Evolutionary conservation across 164 flowering plant genomes (phyloP), one percentile per base, ranked within the genome.

Genomic region (Magnolia changhungtana): DNA sequence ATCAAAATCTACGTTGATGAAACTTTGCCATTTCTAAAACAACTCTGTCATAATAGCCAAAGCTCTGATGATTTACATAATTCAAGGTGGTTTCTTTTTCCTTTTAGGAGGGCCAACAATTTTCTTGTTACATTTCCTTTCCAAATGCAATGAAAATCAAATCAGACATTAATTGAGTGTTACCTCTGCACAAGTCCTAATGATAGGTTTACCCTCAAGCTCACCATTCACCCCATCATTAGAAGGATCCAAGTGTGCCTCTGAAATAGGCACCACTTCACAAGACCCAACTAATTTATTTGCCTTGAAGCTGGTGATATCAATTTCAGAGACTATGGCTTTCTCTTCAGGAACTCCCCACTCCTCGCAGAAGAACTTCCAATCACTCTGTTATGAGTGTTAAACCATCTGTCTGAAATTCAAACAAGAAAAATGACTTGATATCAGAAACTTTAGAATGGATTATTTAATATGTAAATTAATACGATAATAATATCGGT

Each of bases 281-380:
- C 81, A 74, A 37, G 83, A 70, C 27, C 81, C 87, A 80, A 52
- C 72, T 13, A 79, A 55, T 76, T 80, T 80, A 75, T 75, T 85
- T 73, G 71, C 76, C 76, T 50, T 37, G 73, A 72, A 81, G 23
- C 52, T 8, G 51, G 72, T 75, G 19, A 77, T 71, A 82, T 89
- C 95, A 80, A 96, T 85, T 70, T 77, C 78, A 73, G 93, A 94
- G 73, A 82, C 80, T 74, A 96, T 83, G 67, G 97, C 89, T 61
- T 83, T 85, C 75, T 75, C 89, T 68, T 83, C 84, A 6, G 75
- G 74, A 74, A 90, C 87, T 71, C 85, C 91, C 99, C 98, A 96
- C 73, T 94, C 97, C 75, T 91, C 89, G 83, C 99, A 96, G 69
- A 96, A 90, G 72, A 81, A 77, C 79, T 82, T 90, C 99, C 99